Conservation (phyloP, 768 basidiomycete species). For the Fibroporia radiculosa region DNA sequence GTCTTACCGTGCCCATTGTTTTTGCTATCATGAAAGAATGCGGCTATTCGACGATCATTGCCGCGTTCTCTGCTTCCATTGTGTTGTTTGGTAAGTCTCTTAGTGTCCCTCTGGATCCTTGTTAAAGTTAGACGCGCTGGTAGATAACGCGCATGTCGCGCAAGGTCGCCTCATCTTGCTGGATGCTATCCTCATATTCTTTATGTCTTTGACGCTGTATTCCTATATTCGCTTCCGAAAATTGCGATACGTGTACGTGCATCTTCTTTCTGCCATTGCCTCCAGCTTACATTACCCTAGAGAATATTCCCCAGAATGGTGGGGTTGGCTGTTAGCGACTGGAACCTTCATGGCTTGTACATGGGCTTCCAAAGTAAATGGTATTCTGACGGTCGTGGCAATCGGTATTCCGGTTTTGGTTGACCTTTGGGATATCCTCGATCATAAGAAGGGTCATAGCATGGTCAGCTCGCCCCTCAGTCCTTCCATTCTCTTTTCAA, state of each 20-base stretch:
- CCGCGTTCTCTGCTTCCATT: conserved; percentile 81
- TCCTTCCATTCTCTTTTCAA: not conserved
- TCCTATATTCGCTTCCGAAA: conserved; percentile 93
- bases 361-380: conserved; percentile 97
- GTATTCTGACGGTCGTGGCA: conserved; percentile 80
- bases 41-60: conserved; percentile 87
- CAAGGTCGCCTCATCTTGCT: conserved; percentile 96
- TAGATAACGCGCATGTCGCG: conserved; percentile 93
- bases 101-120: not conserved
- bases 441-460: conserved; percentile 67
- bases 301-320: conserved; percentile 88
- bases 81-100: conserved; percentile 74
- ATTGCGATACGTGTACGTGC: conserved; percentile 75
- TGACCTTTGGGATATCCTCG: conserved; percentile 92
- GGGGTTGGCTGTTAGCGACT: conserved; percentile 87
- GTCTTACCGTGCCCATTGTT: conserved; percentile 83
- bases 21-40: conserved; percentile 98
- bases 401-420: conserved; percentile 88
- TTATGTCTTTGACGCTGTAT: conserved; percentile 91
- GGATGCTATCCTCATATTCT: conserved; percentile 91
- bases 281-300: conserved; percentile 30
- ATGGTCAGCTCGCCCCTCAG: conserved; percentile 44
- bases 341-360: conserved; percentile 94
- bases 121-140: not conserved
- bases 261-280: not conserved